Conservation (phyloP, 225 moss, liverwort and hornwort species). For the Physcomitrellopsis africana region DNA sequence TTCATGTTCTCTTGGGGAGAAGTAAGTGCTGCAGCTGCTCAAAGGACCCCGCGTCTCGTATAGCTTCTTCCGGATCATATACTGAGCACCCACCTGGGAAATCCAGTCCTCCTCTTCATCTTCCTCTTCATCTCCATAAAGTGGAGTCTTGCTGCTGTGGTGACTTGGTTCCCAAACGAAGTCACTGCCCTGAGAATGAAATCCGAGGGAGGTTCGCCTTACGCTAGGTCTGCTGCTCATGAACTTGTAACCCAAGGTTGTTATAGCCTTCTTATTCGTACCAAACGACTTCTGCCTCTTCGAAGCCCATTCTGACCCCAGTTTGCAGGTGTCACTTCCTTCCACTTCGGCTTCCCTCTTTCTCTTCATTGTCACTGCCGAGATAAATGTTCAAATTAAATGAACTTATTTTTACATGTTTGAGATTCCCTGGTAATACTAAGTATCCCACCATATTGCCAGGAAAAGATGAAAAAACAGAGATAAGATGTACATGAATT, state of each 20-base stretch:
- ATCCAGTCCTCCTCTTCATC: slow-evolving; percentile 55
- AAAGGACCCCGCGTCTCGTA: slow-evolving; percentile 33
- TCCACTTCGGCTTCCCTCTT: slow-evolving; percentile 42
- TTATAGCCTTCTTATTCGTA: slow-evolving; percentile 38
- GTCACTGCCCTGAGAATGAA: background rate
- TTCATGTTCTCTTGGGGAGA: slow-evolving; percentile 44
- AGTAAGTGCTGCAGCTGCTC: slow-evolving; percentile 34
- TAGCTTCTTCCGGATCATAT: slow-evolving; percentile 55
- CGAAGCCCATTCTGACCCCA: slow-evolving; percentile 50
- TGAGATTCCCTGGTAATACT: background rate
- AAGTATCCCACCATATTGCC: background rate
- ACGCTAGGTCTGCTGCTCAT: slow-evolving; percentile 62
- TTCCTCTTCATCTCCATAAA: slow-evolving; percentile 24
- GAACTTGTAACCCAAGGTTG: slow-evolving; percentile 47
- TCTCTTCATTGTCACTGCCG: slow-evolving; percentile 51
- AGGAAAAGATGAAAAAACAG: background rate
- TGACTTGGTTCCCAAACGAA: too few relatives aligned
- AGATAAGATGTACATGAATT: background rate
- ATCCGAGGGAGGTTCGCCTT: slow-evolving; percentile 25
- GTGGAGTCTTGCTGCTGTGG: too few relatives aligned
- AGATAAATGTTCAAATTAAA: background rate
- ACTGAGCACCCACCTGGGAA: slow-evolving; percentile 54
- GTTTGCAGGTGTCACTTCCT: slow-evolving; percentile 41
- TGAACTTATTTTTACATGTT: background rate
- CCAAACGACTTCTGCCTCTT: slow-evolving; percentile 32